Evolutionary conservation across 805 yeast species (phyloP), one percentile per base, ranked within the genome.

Genomic region (Yarrowia sp.): DNA sequence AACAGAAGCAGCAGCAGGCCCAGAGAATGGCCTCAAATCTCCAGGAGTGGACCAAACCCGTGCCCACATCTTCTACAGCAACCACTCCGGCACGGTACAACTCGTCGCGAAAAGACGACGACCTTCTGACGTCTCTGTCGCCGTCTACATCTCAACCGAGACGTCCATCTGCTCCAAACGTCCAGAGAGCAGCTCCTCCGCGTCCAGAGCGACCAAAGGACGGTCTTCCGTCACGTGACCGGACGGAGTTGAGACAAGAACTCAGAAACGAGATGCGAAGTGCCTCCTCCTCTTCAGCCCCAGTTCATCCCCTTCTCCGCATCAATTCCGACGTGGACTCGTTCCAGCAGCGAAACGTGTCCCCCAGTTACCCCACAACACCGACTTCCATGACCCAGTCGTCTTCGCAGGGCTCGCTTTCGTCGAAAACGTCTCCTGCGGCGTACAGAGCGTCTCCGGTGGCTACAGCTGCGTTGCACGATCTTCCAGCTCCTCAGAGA

Each of bases 1-100:
- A 39, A 13, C 61, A 38, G 38, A 55, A 55, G 61, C 45, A 55
- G 47, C 42, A 32, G 35, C 64, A 42, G 51, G 42, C 41, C 33
- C 64, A 43, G 41, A 39, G 50, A 1, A 42, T 57, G 50, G 63
- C 63, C 33, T 35, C 18, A 35, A 61, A 61, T n/a, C 65, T 61
- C 10, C 55, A 45, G 38, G 65, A 61, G 57, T 61, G 65, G 65
- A 61, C 65, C 32, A 45, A 61, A 22, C 57, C 65, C 10, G 64
- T 35, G 2, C 42, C 64, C 15, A 31, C 33, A 3, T 36, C 43
- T 1, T 15, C 47, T 3, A 4, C 61, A 13, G 14, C 42, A 11
- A 9, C 38, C 38, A 22, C 61, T 1, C 47, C 61, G 1, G 45
- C 61, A 0, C 38, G 61, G 39, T 51, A 51, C 36, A 51, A 51